phyloP scores from a whole-genome alignment of 805 yeast species.

The Komagataella kurtzmanii region DNA sequence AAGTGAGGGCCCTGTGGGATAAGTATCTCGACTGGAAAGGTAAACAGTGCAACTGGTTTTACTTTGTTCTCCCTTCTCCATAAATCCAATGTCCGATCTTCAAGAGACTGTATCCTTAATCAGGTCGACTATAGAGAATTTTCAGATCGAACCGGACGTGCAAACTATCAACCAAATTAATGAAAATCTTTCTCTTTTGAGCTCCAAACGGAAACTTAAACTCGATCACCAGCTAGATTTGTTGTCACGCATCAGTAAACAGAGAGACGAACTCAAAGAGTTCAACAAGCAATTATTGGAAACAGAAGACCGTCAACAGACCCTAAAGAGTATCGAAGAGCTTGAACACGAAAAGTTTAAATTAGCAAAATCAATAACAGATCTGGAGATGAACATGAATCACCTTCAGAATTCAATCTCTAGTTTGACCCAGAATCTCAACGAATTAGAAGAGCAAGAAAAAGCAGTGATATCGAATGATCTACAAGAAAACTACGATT shows the following conservation, averaged over 20 bases:
- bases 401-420: constrained; percentile 24
- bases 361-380: constrained; percentile 38
- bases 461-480: constrained; percentile 17
- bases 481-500: constrained; percentile 24
- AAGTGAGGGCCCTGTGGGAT: neutral
- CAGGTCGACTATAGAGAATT: constrained; percentile 29
- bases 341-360: constrained; percentile 33
- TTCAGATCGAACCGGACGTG: constrained; percentile 38
- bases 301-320: constrained; percentile 16
- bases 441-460: constrained; percentile 10
- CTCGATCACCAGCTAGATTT: constrained; percentile 10
- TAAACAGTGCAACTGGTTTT: neutral
- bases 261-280: constrained; percentile 6
- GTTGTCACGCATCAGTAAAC: constrained; percentile 8
- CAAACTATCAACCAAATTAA: constrained; percentile 29
- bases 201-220: constrained; percentile 15
- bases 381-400: constrained; percentile 29
- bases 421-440: constrained; percentile 20
- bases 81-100: neutral
- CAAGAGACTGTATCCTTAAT: constrained; percentile 16
- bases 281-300: constrained; percentile 12
- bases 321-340: constrained; percentile 16
- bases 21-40: neutral
- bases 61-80: neutral
- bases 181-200: constrained; percentile 19